These are phyloP conservation scores for Bolboschoenoplectus hybrid DNA, from an alignment of 202 grass and related monocot genomes.

Conservation along the genomic window DNA sequence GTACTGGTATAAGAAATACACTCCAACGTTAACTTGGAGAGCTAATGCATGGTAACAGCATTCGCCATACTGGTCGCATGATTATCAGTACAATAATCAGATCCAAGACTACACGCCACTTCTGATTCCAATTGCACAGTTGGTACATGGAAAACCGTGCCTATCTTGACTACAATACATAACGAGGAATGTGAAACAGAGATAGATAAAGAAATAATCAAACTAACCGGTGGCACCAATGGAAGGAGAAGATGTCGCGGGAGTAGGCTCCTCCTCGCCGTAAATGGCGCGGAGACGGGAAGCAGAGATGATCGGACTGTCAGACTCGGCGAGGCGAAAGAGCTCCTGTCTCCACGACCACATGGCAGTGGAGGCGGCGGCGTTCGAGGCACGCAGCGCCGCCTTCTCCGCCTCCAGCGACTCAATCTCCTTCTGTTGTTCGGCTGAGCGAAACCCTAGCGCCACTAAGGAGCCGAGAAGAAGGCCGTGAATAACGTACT, in stretches of 20 bases:
- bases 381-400: conserved; percentile 57
- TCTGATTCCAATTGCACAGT: not conserved
- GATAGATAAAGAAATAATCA: not conserved
- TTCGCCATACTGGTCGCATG: not conserved
- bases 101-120: not conserved
- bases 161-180: not conserved
- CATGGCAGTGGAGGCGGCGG: conserved; percentile 65
- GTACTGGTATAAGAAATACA: conserved; percentile 13
- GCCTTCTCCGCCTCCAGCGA: conserved; percentile 57
- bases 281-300: conserved; percentile 67
- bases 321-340: conserved; percentile 59
- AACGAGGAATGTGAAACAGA: not conserved
- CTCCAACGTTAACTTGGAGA: not conserved
- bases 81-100: not conserved
- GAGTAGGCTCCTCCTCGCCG: conserved; percentile 56
- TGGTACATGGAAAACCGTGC: not conserved
- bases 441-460: conserved; percentile 55
- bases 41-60: not conserved
- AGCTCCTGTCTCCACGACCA: conserved; percentile 74
- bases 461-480: conserved; percentile 61
- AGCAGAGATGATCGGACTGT: conserved; percentile 54
- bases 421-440: conserved; percentile 73
- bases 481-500: conserved; percentile 56
- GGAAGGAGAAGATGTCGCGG: not conserved
- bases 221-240: conserved; percentile 16